Evolutionary conservation across 768 basidiomycete genomes (phyloP), one percentile per base, ranked within the genome.

Genomic region (Mycena crocata): DNA sequence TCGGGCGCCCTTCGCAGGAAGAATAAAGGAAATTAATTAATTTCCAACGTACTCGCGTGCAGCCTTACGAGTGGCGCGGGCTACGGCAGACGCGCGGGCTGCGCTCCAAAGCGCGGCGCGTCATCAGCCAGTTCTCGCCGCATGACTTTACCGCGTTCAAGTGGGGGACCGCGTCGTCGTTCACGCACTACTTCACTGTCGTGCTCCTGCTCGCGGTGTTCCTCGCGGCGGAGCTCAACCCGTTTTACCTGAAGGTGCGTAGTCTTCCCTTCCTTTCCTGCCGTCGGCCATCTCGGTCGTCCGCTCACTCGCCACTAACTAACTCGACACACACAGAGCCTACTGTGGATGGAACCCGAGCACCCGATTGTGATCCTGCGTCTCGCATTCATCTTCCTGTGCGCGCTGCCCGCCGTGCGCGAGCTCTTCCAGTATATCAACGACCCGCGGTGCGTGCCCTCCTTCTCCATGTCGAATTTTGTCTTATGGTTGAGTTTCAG

Each of bases 1-100:
- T n/a, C n/a, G n/a, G n/a, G n/a, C n/a, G n/a, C n/a, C n/a, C n/a
- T n/a, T n/a, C n/a, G n/a, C n/a, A n/a, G n/a, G n/a, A n/a, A n/a
- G n/a, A n/a, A n/a, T n/a, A n/a, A 6, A 26, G 9, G 40, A 13
- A 26, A 24, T 23, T 32, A 37, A 37, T 37, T 15, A 37, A 37
- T 15, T 15, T 5, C 30, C 32, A 5, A 12, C 23, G 21, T 32
- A 6, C 3, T 37, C 15, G 13, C 45, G 3, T 35, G 19, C 68
- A 94, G 93, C 91, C 90, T 44, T 95, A 93, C 73, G 89, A 88
- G 68, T 95, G 93, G 94, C 90, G 93, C 57, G 94, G 94, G 17
- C 84, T 94, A 70, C 86, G 89, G 61, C 90, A 93, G 77, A 91
- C 88, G 59, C 88, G 87, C 68, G 93, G 93, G 26, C 76, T 95